phyloP scores from a whole-genome alignment of 129 eudicot genomes.

The Chrysanthemum seticuspe region DNA sequence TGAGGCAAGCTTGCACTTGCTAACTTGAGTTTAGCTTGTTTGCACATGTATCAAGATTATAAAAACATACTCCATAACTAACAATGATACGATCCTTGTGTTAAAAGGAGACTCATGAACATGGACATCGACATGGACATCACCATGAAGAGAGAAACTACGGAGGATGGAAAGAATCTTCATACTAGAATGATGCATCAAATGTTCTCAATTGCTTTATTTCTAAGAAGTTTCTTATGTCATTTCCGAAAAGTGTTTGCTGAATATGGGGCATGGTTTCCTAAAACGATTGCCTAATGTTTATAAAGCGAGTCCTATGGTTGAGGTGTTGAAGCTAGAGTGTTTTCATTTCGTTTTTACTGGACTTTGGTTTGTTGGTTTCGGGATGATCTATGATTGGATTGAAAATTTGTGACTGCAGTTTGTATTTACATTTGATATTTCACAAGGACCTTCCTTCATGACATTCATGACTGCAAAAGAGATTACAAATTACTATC shows the following conservation, averaged over 20 bases:
- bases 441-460: no score
- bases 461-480: no score
- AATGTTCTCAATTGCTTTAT: background rate
- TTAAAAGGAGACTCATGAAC: constrained; percentile 38
- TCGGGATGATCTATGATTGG: background rate
- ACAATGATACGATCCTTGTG: constrained; percentile 7
- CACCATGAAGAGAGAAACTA: constrained; percentile 36
- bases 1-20: no score
- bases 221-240: background rate
- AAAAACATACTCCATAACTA: background rate
- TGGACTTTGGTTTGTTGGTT: constrained; percentile 2
- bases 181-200: constrained; percentile 28
- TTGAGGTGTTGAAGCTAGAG: background rate
- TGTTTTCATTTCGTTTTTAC: constrained; percentile 12
- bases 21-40: no score
- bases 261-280: background rate
- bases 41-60: background rate
- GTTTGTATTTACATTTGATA: no score
- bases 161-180: constrained; percentile 81
- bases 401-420: no score
- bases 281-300: background rate
- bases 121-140: constrained; percentile 29
- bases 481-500: no score
- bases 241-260: background rate
- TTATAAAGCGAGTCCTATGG: background rate